Conservation (phyloP, 345 rosid species). For the Tarenaya hassleriana region DNA sequence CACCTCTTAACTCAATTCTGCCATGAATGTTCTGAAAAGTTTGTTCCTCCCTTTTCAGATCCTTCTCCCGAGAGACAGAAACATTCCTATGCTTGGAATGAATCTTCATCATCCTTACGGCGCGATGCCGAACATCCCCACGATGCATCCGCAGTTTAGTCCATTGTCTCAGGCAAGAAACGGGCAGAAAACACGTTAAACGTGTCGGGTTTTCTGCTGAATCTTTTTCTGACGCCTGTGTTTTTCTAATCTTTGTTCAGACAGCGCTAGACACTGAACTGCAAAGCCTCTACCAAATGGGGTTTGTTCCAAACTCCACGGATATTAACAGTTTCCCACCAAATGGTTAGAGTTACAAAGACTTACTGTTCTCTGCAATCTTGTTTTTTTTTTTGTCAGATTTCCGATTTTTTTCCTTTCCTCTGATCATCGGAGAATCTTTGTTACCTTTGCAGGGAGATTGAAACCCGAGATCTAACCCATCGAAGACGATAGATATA, state of each 20-base stretch:
- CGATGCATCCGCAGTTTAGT: slow-evolving; percentile 50
- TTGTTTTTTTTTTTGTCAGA: background rate
- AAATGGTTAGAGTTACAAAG: slow-evolving; percentile 39
- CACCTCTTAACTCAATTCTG: slow-evolving; percentile 1
- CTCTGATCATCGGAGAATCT: background rate
- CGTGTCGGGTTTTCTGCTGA: background rate
- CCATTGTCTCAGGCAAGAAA: slow-evolving; percentile 51
- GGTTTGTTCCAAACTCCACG: slow-evolving; percentile 52
- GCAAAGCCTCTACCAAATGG: slow-evolving; percentile 73
- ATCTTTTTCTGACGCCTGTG: background rate
- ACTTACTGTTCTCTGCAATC: slow-evolving; percentile 2
- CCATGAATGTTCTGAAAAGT: slow-evolving; percentile 1
- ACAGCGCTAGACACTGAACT: slow-evolving; percentile 54
- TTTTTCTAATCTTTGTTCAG: slow-evolving; percentile 28
- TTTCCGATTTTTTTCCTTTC: no score
- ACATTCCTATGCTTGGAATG: slow-evolving; percentile 36
- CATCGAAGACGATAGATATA: slow-evolving; percentile 13
- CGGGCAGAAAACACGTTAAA: background rate
- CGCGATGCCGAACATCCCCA: slow-evolving; percentile 36
- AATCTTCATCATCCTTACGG: slow-evolving; percentile 36
- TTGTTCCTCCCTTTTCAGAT: slow-evolving; percentile 32
- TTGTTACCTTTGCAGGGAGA: slow-evolving; percentile 29
- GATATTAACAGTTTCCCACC: slow-evolving; percentile 50
- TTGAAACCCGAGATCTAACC: slow-evolving; percentile 61
- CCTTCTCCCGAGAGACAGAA: slow-evolving; percentile 51